These are phyloP conservation scores for apple (Malus domestica) DNA, from an alignment of 306 rosid species.

Conservation along the genomic window ASM211411v1 NC_041802.1:7173001-7173500, in stretches of 20 bases:
- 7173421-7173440: neutral
- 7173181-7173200: neutral
- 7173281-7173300: neutral
- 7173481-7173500: constrained; percentile 22
- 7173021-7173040: neutral
- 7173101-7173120: neutral
- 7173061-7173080: constrained; percentile 8
- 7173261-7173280: neutral
- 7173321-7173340: neutral
- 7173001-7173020: neutral
- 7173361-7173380: constrained; percentile 17
- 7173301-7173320: neutral
- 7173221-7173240: neutral
- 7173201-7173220: neutral
- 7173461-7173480: constrained; percentile 6
- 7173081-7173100: neutral
- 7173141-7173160: neutral
- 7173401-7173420: neutral
- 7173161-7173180: neutral
- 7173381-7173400: neutral
- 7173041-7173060: neutral
- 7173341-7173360: constrained; percentile 14
- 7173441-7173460: constrained; percentile 19
- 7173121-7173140: neutral
- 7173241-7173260: neutral